Percentiles rank a stretch among this genome's conserved stretches.
These are phyloP conservation scores for Rugonectria rugulosa DNA, from an alignment of 2,329 filamentous ascomycete genomes.

Conservation along the genomic window DNA sequence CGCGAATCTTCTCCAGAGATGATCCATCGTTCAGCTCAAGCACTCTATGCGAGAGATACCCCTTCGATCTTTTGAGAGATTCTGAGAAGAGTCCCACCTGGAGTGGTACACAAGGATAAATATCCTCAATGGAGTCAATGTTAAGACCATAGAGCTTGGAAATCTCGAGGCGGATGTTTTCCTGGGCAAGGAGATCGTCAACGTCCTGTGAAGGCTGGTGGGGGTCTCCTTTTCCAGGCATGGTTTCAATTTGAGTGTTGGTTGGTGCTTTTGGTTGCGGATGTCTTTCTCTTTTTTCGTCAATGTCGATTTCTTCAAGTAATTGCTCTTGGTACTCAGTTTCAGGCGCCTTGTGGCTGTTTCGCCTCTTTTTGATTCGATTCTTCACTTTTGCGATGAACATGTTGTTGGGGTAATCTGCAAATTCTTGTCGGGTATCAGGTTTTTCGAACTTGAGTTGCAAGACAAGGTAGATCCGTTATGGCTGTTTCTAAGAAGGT, in stretches of 20 bases:
- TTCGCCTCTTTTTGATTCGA: neutral
- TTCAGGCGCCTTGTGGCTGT: neutral
- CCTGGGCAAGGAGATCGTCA: neutral
- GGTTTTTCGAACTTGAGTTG: neutral
- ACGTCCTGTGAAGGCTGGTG: neutral
- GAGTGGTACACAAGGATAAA: too few species aligned
- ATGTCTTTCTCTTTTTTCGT: neutral
- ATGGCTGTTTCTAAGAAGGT: too few species aligned
- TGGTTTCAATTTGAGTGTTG: neutral
- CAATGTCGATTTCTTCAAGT: neutral
- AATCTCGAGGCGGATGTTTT: neutral
- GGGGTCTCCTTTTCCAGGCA: neutral
- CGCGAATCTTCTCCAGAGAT: too few species aligned
- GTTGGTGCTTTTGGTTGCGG: neutral
- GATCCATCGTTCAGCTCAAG: too few species aligned
- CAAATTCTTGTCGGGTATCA: neutral
- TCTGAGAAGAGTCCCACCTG: too few species aligned
- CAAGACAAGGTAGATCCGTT: neutral
- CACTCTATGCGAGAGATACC: too few species aligned
- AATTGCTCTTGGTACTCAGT: too few species aligned
- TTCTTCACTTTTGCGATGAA: neutral
- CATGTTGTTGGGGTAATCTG: neutral
- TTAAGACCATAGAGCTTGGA: too few species aligned
- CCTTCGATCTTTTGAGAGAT: too few species aligned
- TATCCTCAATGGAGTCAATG: too few species aligned